Evolutionary conservation across 352 stramenopile species (phyloP).

Genomic region (Globisporangium cederbergense): DNA sequence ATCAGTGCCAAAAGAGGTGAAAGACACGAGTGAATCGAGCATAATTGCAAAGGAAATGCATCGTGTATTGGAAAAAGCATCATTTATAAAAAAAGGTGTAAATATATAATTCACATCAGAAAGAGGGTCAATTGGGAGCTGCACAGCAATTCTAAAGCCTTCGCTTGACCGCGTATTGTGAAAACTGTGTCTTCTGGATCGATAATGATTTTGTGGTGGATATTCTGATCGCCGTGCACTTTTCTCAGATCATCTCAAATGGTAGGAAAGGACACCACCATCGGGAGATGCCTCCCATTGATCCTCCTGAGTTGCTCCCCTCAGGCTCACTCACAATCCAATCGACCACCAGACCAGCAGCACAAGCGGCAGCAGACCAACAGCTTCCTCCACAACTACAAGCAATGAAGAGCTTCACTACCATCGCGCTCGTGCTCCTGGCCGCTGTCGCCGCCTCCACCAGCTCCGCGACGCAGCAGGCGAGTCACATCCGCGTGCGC

Average conservation of each 20-base stretch:
- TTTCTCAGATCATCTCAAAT: too few species aligned
- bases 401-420: slow-evolving; percentile 12
- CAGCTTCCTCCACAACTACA: too few species aligned
- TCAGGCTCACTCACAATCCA: slow-evolving; percentile 1
- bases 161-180: too few species aligned
- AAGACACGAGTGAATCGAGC: too few species aligned
- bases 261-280: not conserved
- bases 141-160: too few species aligned
- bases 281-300: not conserved
- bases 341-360: not conserved
- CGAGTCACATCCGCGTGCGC: slow-evolving; percentile 34
- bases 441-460: slow-evolving; percentile 16
- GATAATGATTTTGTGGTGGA: too few species aligned
- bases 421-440: slow-evolving; percentile 10
- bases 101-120: too few species aligned
- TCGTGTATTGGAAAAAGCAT: not conserved
- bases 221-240: too few species aligned
- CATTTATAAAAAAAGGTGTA: too few species aligned
- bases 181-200: too few species aligned
- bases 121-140: too few species aligned
- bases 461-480: slow-evolving; percentile 22
- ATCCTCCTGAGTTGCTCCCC: not conserved
- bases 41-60: not conserved
- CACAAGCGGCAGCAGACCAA: not conserved
- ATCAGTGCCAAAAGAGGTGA: slow-evolving; percentile 11